Evolutionary conservation across 441 rosid species (phyloP).

Genomic region (Theobroma grandiflorum): DNA sequence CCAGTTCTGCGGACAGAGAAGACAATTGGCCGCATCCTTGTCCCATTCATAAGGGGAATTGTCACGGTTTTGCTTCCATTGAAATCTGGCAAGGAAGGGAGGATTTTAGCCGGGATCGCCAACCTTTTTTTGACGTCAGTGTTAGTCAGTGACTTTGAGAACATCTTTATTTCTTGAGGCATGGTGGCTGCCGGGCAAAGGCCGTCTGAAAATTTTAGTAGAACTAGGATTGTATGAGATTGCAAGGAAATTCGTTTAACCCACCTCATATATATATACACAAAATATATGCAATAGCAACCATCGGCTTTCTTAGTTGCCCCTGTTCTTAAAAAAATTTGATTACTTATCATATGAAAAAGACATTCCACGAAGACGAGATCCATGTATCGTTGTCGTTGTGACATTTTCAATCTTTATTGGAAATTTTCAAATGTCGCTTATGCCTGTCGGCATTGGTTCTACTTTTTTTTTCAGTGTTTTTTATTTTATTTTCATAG

Average conservation of each 20-base stretch:
- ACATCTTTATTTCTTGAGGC: neutral
- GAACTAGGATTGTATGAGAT: neutral
- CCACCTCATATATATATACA: neutral
- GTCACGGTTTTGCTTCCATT: neutral
- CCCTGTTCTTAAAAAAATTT: too few relatives aligned
- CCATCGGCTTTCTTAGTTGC: too few relatives aligned
- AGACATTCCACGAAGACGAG: too few relatives aligned
- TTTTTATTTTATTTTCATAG: too few relatives aligned
- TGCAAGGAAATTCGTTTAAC: neutral
- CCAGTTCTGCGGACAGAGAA: neutral
- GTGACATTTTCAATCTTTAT: too few relatives aligned
- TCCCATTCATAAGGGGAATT: neutral
- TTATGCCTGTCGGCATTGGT: too few relatives aligned
- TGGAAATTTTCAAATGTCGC: too few relatives aligned
- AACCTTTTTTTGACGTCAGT: conserved; percentile 18
- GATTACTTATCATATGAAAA: too few relatives aligned
- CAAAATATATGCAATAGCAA: too few relatives aligned
- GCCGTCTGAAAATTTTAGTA: neutral
- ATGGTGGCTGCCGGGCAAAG: neutral
- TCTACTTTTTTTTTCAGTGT: too few relatives aligned
- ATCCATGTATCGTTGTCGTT: too few relatives aligned
- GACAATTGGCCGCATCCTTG: neutral
- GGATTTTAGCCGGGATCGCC: neutral
- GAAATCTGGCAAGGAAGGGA: neutral
- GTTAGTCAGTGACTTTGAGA: conserved; percentile 5